These are phyloP conservation scores for Ceratobasidium sp. DNA, from an alignment of 1,284 basidiomycete genomes.

Conservation along the genomic window DNA sequence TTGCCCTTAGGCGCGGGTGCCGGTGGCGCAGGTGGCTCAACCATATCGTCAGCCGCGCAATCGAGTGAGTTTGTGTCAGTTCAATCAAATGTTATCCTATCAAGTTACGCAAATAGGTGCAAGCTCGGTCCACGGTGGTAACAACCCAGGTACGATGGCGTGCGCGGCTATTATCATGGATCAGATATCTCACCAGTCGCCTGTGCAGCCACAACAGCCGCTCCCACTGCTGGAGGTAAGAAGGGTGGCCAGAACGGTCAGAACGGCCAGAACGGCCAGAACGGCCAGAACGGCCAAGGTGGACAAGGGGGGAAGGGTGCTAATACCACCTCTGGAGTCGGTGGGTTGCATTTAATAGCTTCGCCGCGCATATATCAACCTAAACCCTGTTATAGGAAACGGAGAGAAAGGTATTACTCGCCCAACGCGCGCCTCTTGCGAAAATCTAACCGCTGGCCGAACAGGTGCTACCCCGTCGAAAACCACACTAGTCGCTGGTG, in stretches of 20 bases:
- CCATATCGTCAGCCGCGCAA: not conserved
- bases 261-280: not conserved
- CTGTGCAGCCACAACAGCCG: not conserved
- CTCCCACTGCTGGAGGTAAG: not conserved
- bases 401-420: slow-evolving; percentile 25
- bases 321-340: not conserved
- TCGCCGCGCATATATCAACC: not conserved
- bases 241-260: not conserved
- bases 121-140: not conserved
- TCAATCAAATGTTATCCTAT: not conserved
- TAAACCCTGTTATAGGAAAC: not conserved
- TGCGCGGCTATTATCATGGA: not conserved
- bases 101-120: not conserved
- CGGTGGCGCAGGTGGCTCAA: not conserved
- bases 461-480: not conserved
- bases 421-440: not conserved
- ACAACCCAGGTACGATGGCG: not conserved
- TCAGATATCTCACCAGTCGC: not conserved
- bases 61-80: not conserved
- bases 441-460: not conserved
- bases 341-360: not conserved
- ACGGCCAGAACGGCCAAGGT: too few relatives aligned
- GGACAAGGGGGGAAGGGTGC: not conserved
- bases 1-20: slow-evolving; percentile 2
- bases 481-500: not conserved